Conservation (phyloP, 371 early-diverging fungal species). For the Mortierella sp. region DNA sequence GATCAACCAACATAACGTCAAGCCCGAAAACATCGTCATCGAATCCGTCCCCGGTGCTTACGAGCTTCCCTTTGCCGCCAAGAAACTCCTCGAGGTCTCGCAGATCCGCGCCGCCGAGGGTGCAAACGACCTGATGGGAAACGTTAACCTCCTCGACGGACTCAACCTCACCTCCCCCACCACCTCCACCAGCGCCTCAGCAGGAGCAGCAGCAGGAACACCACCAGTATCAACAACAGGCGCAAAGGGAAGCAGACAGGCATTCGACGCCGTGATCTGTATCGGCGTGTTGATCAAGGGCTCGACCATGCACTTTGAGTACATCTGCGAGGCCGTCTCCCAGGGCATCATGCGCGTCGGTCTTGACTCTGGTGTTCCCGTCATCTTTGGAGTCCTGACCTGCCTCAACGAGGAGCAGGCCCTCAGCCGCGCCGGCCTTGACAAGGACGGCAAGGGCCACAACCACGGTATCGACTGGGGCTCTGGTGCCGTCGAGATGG, state of each 20-base stretch:
- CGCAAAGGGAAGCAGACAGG: slow-evolving; percentile 55
- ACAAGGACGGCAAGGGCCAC: slow-evolving; percentile 71
- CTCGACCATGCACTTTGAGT: slow-evolving; percentile 97
- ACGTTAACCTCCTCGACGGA: slow-evolving; percentile 58
- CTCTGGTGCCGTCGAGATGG: slow-evolving; percentile 97
- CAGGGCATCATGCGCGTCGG: slow-evolving; percentile 95
- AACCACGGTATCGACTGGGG: slow-evolving; percentile 98
- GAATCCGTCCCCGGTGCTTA: slow-evolving; percentile 92
- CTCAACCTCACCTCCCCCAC: slow-evolving; percentile 44
- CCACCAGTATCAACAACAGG: slow-evolving; percentile 13
- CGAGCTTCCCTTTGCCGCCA: slow-evolving; percentile 94
- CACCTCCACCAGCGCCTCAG: slow-evolving; percentile 21
- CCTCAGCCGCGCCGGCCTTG: slow-evolving; percentile 82
- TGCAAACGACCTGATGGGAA: slow-evolving; percentile 69
- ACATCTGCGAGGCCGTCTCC: slow-evolving; percentile 92
- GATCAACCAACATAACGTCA: slow-evolving; percentile 73
- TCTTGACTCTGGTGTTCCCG: slow-evolving; percentile 89
- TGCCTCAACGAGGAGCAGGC: slow-evolving; percentile 96
- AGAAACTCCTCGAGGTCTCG: slow-evolving; percentile 78
- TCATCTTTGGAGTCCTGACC: slow-evolving; percentile 97
- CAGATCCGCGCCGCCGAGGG: slow-evolving; percentile 69
- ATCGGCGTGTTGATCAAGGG: slow-evolving; percentile 98
- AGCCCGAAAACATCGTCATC: slow-evolving; percentile 78
- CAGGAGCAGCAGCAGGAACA: not conserved
- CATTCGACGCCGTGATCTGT: slow-evolving; percentile 92